Base-by-base conservation (phyloP, 2,329 filamentous ascomycete genomes). In the Penicillium nordicum region DNA sequence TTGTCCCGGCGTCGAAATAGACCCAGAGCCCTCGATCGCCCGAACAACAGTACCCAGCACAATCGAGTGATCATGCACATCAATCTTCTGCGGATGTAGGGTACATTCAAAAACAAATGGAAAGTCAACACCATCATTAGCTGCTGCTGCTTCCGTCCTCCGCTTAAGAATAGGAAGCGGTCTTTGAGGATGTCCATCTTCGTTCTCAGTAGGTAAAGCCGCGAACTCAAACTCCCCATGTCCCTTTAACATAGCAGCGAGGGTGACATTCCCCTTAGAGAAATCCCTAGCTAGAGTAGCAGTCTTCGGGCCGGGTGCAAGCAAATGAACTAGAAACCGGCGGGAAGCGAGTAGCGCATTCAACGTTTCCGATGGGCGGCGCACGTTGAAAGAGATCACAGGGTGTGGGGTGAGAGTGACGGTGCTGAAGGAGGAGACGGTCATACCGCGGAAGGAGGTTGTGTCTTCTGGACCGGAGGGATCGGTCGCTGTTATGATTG, bases 341-440 rank as follows among this genome's bases (percentile, higher is more conserved):
- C 71, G 67, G 0, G 78, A 79, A 21, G 61, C 59, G 41, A 69
- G 63, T 9, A 87, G 80, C 7, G 82, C 82, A 51, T 79, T 74
- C 46, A 83, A 77, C 0, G 83, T 85, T 37, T 79, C 75, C 1
- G 83, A 86, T 2, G 82, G 82, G 2, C 77, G 63, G 50, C 79
- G 80, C 54, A 87, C 76, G 59, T 87, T 87, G 76, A 87, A 87
- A 1, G 82, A 84, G 27, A 87, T 75, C n/a, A 83, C 75, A 0
- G 84, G 82, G 1, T 67, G 61, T 1, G 84, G 84, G 30, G 75
- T 66, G 3, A 87, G 72, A 0, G 82, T 80, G 14, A 87, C 81
- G 4, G 83, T 83, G 58, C 74, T 84, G 69, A 87, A 81, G 1
- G 84, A 86, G 3, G 84, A 87, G 32, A 87, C 80, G 9, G 83